These are phyloP conservation scores for Pestalotiopsis sp. DNA, from an alignment of 2,329 filamentous ascomycete genomes.

Conservation along the genomic window DNA sequence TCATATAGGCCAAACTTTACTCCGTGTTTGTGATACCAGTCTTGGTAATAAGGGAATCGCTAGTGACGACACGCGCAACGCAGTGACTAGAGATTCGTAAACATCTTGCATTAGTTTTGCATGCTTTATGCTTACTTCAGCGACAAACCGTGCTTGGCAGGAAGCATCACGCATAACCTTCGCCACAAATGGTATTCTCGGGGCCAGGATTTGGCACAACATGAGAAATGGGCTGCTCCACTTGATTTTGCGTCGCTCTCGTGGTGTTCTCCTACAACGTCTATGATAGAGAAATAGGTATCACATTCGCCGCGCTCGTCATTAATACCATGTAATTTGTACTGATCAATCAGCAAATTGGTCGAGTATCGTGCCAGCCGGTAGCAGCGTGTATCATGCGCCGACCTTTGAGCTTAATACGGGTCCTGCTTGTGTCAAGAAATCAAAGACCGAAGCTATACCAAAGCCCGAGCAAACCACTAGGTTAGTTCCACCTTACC, in stretches of 20 bases:
- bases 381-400: background rate
- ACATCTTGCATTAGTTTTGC: background rate
- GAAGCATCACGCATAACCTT: background rate
- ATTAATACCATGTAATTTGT: no score
- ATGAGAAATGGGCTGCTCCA: background rate
- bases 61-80: background rate
- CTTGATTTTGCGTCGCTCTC: no score
- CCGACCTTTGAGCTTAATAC: background rate
- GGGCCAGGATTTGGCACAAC: background rate
- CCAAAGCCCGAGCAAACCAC: background rate
- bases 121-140: background rate
- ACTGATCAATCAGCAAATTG: background rate
- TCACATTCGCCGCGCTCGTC: no score
- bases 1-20: background rate
- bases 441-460: background rate
- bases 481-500: background rate
- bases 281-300: no score
- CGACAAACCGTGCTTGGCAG: background rate
- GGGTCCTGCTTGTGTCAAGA: background rate
- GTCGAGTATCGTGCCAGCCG: background rate
- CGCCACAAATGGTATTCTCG: background rate
- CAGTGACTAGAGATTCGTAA: background rate
- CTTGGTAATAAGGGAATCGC: background rate
- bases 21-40: background rate
- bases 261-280: no score